Evolutionary conservation across 345 rosid species (phyloP), one percentile per base, ranked within the genome.

Genomic region (Punica granatum): DNA sequence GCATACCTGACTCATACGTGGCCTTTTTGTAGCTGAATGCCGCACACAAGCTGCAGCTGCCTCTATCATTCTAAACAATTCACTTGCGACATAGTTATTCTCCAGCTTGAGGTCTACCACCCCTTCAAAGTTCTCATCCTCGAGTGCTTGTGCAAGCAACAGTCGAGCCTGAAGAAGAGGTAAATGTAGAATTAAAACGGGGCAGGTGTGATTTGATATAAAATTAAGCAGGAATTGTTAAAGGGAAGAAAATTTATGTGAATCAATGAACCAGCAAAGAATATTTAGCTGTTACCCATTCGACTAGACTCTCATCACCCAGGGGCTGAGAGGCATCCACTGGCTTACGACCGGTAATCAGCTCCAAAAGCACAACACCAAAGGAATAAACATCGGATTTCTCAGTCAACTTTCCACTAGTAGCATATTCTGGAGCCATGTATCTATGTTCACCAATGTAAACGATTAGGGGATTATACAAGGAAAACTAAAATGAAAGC

Each of bases 391-490:
- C 96, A 79, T 94, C 98, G 1, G 98, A 92, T 71, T 91, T 94
- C 75, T 89, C 99, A 39, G 97, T 89, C 70, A 94, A 83, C 76
- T 94, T 94, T 69, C 98, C 98, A 69, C 96, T 94, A 64, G 90
- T 85, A 70, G 98, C 99, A 75, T 94, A 94, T 61, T 94, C 99
- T 7, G 98, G 98, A 77, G 99, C 99, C 98, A 94, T 91, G 76
- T 94, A 94, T 80, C 99, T 94, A 74, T 41, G 60, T 58, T 72
- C 64, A 26, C 67, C 74, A 41, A 72, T 46, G 64, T 36, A 58
- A 18, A 28, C 61, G 36, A 63, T 75, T 26, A 75, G 77, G 68
- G 35, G 18, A 34, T 14, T 42, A 32, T 12, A 35, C 4, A n/a
- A 28, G 70, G 37, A 67, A n/a, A 56, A 16, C 33, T 70, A 28